Evolutionary conservation across 176 grass and related monocot genomes (phyloP).

Genomic region (Oryza brachyantha): DNA sequence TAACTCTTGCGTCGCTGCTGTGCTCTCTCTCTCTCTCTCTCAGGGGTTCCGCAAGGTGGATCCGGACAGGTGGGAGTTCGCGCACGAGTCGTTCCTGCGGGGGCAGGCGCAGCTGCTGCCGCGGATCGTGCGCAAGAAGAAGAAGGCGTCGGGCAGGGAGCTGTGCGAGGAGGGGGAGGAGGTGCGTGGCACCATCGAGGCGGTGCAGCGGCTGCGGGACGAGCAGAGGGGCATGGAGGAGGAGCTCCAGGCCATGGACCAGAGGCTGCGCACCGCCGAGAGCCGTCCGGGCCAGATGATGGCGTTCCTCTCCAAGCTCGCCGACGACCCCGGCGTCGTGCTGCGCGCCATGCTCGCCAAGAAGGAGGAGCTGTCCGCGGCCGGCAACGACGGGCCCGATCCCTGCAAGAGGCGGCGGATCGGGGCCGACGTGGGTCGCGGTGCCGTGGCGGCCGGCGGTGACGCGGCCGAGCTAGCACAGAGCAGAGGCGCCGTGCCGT

Average conservation of each 20-base stretch:
- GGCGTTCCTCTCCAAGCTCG: constrained; percentile 53
- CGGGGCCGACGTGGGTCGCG: constrained; percentile 1
- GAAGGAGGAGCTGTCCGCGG: constrained; percentile 33
- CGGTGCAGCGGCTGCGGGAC: constrained; percentile 47
- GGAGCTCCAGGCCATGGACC: constrained; percentile 49
- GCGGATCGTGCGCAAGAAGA: constrained; percentile 54
- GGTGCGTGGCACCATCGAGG: constrained; percentile 44
- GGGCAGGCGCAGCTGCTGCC: constrained; percentile 51
- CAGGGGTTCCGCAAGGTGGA: constrained; percentile 62
- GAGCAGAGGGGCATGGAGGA: constrained; percentile 42
- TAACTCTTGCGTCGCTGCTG: too few species aligned
- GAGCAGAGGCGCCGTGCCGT: constrained; percentile 26
- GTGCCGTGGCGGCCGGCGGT: background rate
- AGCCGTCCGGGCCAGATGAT: constrained; percentile 53
- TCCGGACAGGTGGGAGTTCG: constrained; percentile 64
- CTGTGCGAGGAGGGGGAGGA: constrained; percentile 43
- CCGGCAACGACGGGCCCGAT: background rate
- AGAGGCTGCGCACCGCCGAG: constrained; percentile 41
- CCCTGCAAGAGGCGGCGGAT: constrained; percentile 31
- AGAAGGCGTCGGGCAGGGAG: constrained; percentile 10
- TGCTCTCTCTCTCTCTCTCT: background rate
- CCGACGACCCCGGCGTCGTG: constrained; percentile 39
- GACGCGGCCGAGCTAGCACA: background rate
- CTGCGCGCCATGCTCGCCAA: constrained; percentile 50
- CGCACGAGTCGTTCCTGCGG: constrained; percentile 55